Evolutionary conservation across 371 early-diverging fungal genomes (phyloP).

Genomic region (Apophysomyces sp.): DNA sequence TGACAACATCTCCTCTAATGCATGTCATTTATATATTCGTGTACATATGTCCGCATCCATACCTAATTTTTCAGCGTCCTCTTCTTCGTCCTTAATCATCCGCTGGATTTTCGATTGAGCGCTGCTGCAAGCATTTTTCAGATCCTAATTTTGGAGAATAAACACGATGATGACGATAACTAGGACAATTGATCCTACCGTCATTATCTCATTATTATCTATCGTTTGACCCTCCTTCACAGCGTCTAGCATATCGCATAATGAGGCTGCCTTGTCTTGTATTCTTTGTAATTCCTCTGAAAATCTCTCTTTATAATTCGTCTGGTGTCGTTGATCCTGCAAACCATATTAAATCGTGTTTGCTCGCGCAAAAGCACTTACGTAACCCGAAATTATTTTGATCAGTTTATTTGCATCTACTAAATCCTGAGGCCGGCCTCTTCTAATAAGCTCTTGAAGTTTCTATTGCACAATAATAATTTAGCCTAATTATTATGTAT

Average conservation of each 20-base stretch:
- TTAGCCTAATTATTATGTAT: neutral
- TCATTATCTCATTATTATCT: constrained; percentile 59
- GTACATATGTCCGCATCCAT: neutral
- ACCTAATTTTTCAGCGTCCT: constrained; percentile 30
- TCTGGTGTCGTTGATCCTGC: constrained; percentile 72
- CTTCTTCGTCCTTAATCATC: constrained; percentile 56
- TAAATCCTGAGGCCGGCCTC: constrained; percentile 91
- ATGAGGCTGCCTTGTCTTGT: constrained; percentile 71
- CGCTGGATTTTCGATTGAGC: constrained; percentile 73
- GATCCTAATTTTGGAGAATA: constrained; percentile 29
- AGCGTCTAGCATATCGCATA: constrained; percentile 77
- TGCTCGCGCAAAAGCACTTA: constrained; percentile 32
- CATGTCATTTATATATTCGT: neutral
- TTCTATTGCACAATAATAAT: constrained; percentile 67
- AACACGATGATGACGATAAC: no score
- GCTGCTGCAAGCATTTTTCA: constrained; percentile 50
- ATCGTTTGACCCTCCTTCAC: constrained; percentile 65
- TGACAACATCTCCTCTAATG: constrained; percentile 53
- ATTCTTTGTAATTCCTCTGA: constrained; percentile 80
- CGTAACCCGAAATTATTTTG: constrained; percentile 96
- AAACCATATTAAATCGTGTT: neutral
- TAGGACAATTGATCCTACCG: constrained; percentile 44
- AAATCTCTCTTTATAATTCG: constrained; percentile 84
- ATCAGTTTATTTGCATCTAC: constrained; percentile 94
- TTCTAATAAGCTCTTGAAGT: constrained; percentile 93